phyloP scores from a whole-genome alignment of 306 rosid genomes.

The Rosa chinensis region DNA sequence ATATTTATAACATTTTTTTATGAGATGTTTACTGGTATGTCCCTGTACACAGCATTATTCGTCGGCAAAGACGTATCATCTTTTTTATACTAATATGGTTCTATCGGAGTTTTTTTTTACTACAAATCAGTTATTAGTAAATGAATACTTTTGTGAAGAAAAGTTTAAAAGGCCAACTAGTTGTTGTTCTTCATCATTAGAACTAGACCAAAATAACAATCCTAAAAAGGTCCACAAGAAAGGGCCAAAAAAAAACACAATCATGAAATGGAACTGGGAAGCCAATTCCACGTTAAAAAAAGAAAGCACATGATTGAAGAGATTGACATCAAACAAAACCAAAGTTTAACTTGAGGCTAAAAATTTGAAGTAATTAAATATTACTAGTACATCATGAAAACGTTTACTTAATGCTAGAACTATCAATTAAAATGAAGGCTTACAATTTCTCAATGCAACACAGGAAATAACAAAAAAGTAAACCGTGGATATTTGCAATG shows the following conservation, averaged over 20 bases:
- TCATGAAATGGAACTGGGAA: neutral
- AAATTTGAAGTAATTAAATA: slow-evolving; percentile 9
- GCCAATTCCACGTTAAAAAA: neutral
- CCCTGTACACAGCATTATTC: too few species aligned
- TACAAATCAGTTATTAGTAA: too few species aligned
- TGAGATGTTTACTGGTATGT: too few species aligned
- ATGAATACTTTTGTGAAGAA: too few species aligned
- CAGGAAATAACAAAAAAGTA: slow-evolving; percentile 42
- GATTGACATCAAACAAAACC: slow-evolving; percentile 25
- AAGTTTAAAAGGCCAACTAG: neutral
- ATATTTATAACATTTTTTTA: too few species aligned
- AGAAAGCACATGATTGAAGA: neutral
- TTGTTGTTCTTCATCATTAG: neutral
- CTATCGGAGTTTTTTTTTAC: too few species aligned
- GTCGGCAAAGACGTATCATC: too few species aligned
- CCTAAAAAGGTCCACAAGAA: neutral
- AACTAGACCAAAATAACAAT: neutral
- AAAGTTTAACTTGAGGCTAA: slow-evolving; percentile 28
- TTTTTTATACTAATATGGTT: too few species aligned
- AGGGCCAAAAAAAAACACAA: neutral
- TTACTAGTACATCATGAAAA: slow-evolving; percentile 39
- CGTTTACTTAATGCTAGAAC: slow-evolving; percentile 41
- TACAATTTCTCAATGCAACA: slow-evolving; percentile 59
- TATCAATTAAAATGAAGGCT: slow-evolving; percentile 24
- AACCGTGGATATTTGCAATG: slow-evolving; percentile 31